phyloP scores from a whole-genome alignment of 148 eudicot genomes.

The Diospyros lotus region DNA sequence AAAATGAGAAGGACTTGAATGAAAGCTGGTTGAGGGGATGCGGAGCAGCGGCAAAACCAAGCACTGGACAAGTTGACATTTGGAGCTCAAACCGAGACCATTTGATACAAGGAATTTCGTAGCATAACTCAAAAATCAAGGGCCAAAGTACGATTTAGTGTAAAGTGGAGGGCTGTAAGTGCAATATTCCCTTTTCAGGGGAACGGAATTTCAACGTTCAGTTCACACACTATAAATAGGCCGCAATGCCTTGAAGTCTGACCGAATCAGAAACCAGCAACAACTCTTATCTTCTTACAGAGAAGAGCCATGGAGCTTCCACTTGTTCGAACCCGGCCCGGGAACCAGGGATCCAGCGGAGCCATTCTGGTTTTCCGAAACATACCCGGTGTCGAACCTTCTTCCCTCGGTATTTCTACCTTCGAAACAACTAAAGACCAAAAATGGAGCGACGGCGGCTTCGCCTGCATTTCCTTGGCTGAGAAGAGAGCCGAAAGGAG shows the following conservation, averaged over 20 bases:
- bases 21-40: too few species aligned
- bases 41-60: too few species aligned
- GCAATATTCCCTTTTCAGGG: too few species aligned
- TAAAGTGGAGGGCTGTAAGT: too few species aligned
- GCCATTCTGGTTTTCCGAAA: slow-evolving; percentile 23
- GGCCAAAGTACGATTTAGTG: too few species aligned
- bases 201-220: too few species aligned
- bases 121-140: too few species aligned
- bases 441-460: slow-evolving; percentile 20
- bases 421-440: slow-evolving; percentile 19
- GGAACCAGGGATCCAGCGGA: slow-evolving; percentile 13
- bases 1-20: too few species aligned
- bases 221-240: too few species aligned
- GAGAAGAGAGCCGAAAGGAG: slow-evolving; percentile 27
- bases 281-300: slow-evolving; percentile 2
- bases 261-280: background rate
- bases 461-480: slow-evolving; percentile 43
- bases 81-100: too few species aligned
- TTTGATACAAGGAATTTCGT: too few species aligned
- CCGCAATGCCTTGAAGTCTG: background rate
- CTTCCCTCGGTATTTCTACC: slow-evolving; percentile 5
- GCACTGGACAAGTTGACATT: too few species aligned
- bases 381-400: slow-evolving; percentile 42
- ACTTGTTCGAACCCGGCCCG: background rate
- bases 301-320: slow-evolving; percentile 1